These are phyloP conservation scores for Phlyctochytrium arcticum DNA, from an alignment of 192 early-diverging fungal genomes.

Conservation along the genomic window DNA sequence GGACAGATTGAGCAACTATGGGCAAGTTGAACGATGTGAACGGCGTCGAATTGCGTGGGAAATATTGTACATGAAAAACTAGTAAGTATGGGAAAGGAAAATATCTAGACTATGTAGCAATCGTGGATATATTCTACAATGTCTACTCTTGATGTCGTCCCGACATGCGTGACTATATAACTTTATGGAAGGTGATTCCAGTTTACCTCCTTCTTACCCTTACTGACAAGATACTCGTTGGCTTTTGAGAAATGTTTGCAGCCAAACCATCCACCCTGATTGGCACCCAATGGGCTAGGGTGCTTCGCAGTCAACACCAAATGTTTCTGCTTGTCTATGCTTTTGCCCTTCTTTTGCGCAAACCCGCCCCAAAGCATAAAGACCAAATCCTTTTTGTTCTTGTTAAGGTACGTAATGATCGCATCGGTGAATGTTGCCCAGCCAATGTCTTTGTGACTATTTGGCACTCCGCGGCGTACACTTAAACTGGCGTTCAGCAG, in stretches of 20 bases:
- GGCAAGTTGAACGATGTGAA: too few relatives aligned
- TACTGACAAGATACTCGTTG: slow-evolving; percentile 72
- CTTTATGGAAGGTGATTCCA: slow-evolving; percentile 50
- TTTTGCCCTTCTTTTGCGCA: slow-evolving; percentile 79
- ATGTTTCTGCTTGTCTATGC: slow-evolving; percentile 75
- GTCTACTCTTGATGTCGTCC: too few relatives aligned
- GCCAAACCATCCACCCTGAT: slow-evolving; percentile 79
- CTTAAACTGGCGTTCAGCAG: slow-evolving; percentile 86
- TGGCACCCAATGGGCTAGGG: slow-evolving; percentile 84
- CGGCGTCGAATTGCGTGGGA: too few relatives aligned
- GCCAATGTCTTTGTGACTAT: slow-evolving; percentile 74
- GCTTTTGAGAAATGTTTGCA: slow-evolving; percentile 81
- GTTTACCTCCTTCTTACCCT: slow-evolving; percentile 58
- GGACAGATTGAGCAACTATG: too few relatives aligned
- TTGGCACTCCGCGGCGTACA: slow-evolving; percentile 73
- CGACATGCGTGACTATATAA: too few relatives aligned
- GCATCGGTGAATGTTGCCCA: slow-evolving; percentile 89
- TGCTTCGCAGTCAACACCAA: slow-evolving; percentile 81
- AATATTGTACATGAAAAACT: too few relatives aligned
- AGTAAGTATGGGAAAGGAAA: too few relatives aligned
- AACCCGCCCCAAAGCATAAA: slow-evolving; percentile 93
- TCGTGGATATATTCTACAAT: too few relatives aligned
- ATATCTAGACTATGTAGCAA: too few relatives aligned
- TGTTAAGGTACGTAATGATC: slow-evolving; percentile 69
- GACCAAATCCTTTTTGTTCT: slow-evolving; percentile 60